Base-by-base conservation (phyloP, 75 land plant species). In the Cryptomeria japonica region DNA sequence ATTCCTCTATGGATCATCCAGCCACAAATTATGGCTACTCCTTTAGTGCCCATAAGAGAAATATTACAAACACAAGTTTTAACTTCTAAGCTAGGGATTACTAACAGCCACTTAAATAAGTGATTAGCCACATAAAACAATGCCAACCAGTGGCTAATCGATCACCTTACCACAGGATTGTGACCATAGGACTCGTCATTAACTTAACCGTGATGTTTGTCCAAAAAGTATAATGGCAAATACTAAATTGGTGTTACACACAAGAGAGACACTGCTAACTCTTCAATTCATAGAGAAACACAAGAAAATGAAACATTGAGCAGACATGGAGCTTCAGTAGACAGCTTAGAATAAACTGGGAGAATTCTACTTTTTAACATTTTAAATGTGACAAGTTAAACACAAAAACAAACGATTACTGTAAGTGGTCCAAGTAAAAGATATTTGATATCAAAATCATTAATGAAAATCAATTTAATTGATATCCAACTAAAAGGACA, bases 361-460 rank as follows among this genome's bases (percentile, higher is more conserved):
- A 19, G 5, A 25, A 78, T 4, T 78, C 42, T 39, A 5, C 22
- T 39, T 37, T 12, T 37, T 78, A 78, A 7, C 42, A 41, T 38
- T 78, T 39, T 3, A 37, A 78, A 38, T 5, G 1, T 22, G 14
- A 38, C 44, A 78, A 78, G 3, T 22, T 11, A 34, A 73, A 32
- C 37, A 32, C 19, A 44, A 25, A 16, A 9, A 44, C 15, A 46
- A n/a, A 12, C 11, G 84, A 46, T 46, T 42, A 1, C 37, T 46
- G 22, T 25, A n/a, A 37, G 32, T 10, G 22, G 46, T 28, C 28
- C 51, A 82, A 46, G 31, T 44, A 14, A 42, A 25, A 42, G n/a
- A 82, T 82, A 42, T 82, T 42, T n/a, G 84, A 42, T 25, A 46
- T 46, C 49, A n/a, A 82, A 42, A 80, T 80, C 83, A 80, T 44